These are phyloP conservation scores for Escovopsis sp. DNA, from an alignment of 2,329 filamentous ascomycete species.

Conservation along the genomic window DNA sequence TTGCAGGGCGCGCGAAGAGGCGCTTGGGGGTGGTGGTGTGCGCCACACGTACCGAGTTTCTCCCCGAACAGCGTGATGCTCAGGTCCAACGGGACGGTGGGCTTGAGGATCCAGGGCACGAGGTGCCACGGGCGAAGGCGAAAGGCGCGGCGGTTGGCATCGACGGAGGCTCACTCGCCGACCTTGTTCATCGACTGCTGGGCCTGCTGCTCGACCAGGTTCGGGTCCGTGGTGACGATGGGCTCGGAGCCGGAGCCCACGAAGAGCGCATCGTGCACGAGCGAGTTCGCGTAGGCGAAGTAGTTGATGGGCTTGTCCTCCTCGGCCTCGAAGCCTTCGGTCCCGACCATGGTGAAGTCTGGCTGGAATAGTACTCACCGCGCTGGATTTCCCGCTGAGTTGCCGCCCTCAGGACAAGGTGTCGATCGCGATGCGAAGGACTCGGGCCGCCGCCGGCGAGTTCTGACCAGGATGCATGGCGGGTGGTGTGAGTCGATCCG, in stretches of 20 bases:
- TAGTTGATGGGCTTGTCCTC: conserved; percentile 14
- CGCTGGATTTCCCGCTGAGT: too few species aligned
- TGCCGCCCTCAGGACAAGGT: too few species aligned
- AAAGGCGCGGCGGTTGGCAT: conserved; percentile 43
- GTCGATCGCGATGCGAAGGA: too few species aligned
- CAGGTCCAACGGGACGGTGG: conserved; percentile 30
- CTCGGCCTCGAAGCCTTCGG: too few species aligned
- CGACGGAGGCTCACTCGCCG: conserved; percentile 44
- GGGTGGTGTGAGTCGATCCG: too few species aligned
- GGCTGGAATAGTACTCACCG: too few species aligned
- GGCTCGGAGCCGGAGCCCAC: conserved; percentile 29
- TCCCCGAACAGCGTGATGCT: conserved; percentile 36
- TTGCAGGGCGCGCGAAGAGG: too few species aligned
- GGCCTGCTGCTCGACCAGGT: conserved; percentile 39
- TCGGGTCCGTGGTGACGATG: conserved; percentile 42
- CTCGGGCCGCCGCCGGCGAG: too few species aligned
- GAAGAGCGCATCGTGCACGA: conserved; percentile 38
- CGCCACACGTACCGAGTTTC: conserved; percentile 22
- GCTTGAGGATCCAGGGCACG: conserved; percentile 34
- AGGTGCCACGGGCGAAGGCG: conserved; percentile 34
- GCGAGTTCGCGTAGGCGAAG: conserved; percentile 27
- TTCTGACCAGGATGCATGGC: too few species aligned
- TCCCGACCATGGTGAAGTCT: too few species aligned
- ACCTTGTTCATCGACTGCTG: conserved; percentile 30
- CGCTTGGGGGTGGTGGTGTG: not conserved